Evolutionary conservation across 495 filamentous ascomycete genomes (phyloP).

Genomic region (Xylaria intraflava): DNA sequence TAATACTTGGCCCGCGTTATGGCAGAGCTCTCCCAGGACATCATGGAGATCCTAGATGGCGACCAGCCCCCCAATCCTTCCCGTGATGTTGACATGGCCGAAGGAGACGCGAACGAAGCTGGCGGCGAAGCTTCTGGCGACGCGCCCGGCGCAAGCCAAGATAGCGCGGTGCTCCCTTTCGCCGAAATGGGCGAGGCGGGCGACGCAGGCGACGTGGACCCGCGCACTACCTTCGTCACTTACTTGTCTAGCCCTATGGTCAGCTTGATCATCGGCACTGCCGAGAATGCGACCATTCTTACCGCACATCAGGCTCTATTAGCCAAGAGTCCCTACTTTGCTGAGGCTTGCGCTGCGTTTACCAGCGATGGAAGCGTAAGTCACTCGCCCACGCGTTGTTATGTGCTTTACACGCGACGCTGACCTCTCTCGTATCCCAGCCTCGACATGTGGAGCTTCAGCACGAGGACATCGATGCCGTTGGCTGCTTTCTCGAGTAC

Average conservation of each 20-base stretch:
- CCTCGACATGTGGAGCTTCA: conserved; percentile 62
- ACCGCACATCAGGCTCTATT: conserved; percentile 77
- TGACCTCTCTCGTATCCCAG: conserved; percentile 21
- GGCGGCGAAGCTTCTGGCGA: no score
- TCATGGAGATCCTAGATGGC: conserved; percentile 14
- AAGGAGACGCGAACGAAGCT: conserved; percentile 26
- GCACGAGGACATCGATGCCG: conserved; percentile 68
- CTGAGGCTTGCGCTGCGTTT: conserved; percentile 53
- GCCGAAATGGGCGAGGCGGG: conserved; percentile 37
- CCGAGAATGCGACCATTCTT: conserved; percentile 54
- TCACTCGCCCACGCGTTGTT: not conserved
- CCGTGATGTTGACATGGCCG: conserved; percentile 48
- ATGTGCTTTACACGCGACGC: not conserved
- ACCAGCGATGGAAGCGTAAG: conserved; percentile 44
- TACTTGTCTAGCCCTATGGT: conserved; percentile 76
- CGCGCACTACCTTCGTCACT: conserved; percentile 42
- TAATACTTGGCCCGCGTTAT: conserved; percentile 11
- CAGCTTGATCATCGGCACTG: conserved; percentile 62
- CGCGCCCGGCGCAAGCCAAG: conserved; percentile 17
- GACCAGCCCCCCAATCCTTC: conserved; percentile 30
- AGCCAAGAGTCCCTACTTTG: conserved; percentile 64
- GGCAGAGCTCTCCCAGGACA: conserved; percentile 35
- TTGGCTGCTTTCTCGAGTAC: conserved; percentile 84
- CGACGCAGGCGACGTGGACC: conserved; percentile 36
- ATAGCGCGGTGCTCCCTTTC: conserved; percentile 32